phyloP scores from a whole-genome alignment of 768 basidiomycete genomes.

The Pulveroboletus sp. region DNA sequence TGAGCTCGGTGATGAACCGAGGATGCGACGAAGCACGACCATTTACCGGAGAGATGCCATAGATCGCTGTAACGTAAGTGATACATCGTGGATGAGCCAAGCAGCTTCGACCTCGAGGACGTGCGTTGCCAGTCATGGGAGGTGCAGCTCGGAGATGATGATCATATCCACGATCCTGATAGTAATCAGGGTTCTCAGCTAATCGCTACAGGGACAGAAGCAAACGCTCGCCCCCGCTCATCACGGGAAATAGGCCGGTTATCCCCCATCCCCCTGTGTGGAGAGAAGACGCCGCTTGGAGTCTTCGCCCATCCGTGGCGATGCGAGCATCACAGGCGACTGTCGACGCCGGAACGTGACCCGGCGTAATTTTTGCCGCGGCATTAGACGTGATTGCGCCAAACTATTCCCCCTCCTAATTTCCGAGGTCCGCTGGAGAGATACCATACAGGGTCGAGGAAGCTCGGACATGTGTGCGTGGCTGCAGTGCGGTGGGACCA shows the following conservation, averaged over 20 bases:
- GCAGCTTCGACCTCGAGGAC: slow-evolving; percentile 9
- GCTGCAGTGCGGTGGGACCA: slow-evolving; percentile 13
- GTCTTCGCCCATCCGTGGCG: slow-evolving; percentile 1
- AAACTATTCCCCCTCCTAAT: slow-evolving; percentile 56
- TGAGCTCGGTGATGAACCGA: slow-evolving; percentile 42
- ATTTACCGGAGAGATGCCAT: slow-evolving; percentile 25
- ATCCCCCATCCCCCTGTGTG: slow-evolving; percentile 10
- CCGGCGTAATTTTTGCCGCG: slow-evolving; percentile 30
- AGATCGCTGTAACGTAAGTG: slow-evolving; percentile 52
- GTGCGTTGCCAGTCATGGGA: slow-evolving; percentile 4
- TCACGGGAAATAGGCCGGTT: slow-evolving; percentile 16
- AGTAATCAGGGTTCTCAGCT: slow-evolving; percentile 9
- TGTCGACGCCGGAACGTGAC: slow-evolving; percentile 8
- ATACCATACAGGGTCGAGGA: slow-evolving; percentile 28
- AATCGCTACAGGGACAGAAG: slow-evolving; percentile 48
- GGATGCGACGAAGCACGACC: slow-evolving; percentile 18
- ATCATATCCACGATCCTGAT: slow-evolving; percentile 2
- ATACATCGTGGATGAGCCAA: slow-evolving; percentile 1
- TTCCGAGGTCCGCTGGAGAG: slow-evolving; percentile 47
- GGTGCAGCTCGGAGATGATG: slow-evolving; percentile 13
- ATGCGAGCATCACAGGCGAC: slow-evolving; percentile 5
- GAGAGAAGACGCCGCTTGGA: slow-evolving; percentile 16
- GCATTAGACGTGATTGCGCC: slow-evolving; percentile 58
- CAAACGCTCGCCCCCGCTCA: slow-evolving; percentile 27
- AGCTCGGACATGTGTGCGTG: slow-evolving; percentile 20